Percentiles rank a stretch among this genome's conserved stretches.
phyloP scores from a whole-genome alignment of 2,329 filamentous ascomycete species.

The Magnaporthiopsis rhizophila region DNA sequence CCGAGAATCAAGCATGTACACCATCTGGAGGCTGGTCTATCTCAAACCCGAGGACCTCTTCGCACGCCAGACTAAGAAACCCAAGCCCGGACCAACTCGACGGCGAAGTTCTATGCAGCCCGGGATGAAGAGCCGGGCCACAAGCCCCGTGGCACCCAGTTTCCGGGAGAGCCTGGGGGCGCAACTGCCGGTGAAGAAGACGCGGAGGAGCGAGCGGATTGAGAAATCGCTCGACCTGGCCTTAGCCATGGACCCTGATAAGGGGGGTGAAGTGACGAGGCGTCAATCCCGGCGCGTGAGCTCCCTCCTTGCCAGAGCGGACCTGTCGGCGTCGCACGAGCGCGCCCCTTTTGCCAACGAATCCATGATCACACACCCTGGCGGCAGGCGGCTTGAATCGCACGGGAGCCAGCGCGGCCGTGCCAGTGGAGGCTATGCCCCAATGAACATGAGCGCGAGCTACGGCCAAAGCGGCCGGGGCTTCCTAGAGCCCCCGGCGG shows the following conservation, averaged over 20 bases:
- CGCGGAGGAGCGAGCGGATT: slow-evolving; percentile 41
- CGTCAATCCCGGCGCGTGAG: slow-evolving; percentile 73
- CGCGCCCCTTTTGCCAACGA: slow-evolving; percentile 70
- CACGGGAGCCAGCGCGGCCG: slow-evolving; percentile 60
- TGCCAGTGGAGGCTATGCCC: slow-evolving; percentile 42
- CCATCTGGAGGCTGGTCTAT: slow-evolving; percentile 77
- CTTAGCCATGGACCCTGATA: slow-evolving; percentile 64
- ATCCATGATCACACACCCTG: slow-evolving; percentile 30
- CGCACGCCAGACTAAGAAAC: slow-evolving; percentile 35
- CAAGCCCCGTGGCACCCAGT: slow-evolving; percentile 65
- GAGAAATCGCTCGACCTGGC: slow-evolving; percentile 54
- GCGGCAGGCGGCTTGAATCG: slow-evolving; percentile 61
- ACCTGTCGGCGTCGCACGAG: slow-evolving; percentile 79
- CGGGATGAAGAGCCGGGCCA: slow-evolving; percentile 63
- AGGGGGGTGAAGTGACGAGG: slow-evolving; percentile 41
- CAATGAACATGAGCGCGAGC: slow-evolving; percentile 26
- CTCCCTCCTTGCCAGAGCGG: slow-evolving; percentile 79
- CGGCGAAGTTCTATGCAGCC: slow-evolving; percentile 59
- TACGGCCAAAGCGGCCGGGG: slow-evolving; percentile 47
- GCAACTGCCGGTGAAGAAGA: slow-evolving; percentile 43
- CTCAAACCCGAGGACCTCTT: slow-evolving; percentile 57
- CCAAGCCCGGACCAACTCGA: slow-evolving; percentile 38
- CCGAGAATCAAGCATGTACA: slow-evolving; percentile 66
- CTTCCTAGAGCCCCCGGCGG: slow-evolving; percentile 60
- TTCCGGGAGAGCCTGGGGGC: slow-evolving; percentile 71